phyloP scores from a whole-genome alignment of 2,329 filamentous ascomycete species.

The Lachnellula willkommii region DNA sequence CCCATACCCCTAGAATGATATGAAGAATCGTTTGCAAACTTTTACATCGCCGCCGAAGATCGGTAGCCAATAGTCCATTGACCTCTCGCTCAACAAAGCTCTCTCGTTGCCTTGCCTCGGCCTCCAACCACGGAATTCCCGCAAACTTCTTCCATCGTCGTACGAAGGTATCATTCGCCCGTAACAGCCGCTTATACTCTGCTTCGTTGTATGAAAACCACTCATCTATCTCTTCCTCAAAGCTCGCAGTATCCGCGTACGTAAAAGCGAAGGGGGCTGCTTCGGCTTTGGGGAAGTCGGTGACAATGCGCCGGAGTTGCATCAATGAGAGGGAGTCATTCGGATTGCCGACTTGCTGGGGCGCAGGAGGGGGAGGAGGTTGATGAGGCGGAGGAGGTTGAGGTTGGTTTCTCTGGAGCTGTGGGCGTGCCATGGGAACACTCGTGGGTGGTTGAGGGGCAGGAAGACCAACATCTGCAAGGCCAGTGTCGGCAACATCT shows the following conservation, averaged over 20 bases:
- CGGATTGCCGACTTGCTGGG: conserved; percentile 35
- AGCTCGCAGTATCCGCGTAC: conserved; percentile 66
- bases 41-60: conserved; percentile 45
- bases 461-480: conserved; percentile 32
- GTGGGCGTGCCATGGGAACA: conserved; percentile 26
- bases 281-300: conserved; percentile 65
- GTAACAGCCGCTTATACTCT: conserved; percentile 73
- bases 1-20: conserved; percentile 65
- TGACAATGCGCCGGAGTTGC: conserved; percentile 67
- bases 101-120: conserved; percentile 48
- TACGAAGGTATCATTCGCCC: conserved; percentile 71
- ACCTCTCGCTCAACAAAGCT: conserved; percentile 55
- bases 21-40: conserved; percentile 55
- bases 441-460: conserved; percentile 16
- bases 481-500: conserved; percentile 41
- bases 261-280: conserved; percentile 78
- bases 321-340: conserved; percentile 69
- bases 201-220: conserved; percentile 93
- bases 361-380: conserved; percentile 29
- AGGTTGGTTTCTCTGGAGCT: conserved; percentile 35
- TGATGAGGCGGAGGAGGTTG: conserved; percentile 34
- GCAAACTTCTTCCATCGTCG: conserved; percentile 61
- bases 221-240: conserved; percentile 89
- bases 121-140: conserved; percentile 60
- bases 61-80: conserved; percentile 38